Base-by-base conservation (phyloP, 2,329 filamentous ascomycete species). In the Harringtonia aguacate region DNA sequence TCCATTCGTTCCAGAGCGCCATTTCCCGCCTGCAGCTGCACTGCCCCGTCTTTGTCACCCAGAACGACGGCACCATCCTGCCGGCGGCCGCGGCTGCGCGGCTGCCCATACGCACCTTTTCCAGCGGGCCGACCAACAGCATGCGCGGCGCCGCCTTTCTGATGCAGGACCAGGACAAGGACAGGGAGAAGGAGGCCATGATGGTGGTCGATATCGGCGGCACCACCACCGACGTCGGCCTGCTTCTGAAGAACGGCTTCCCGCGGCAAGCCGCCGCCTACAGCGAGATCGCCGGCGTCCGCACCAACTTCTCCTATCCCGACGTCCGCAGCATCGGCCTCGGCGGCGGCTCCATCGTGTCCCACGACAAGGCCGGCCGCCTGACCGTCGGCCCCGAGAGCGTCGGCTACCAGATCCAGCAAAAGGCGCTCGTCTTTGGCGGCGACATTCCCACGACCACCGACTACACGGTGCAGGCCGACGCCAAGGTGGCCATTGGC, bases 121-220 rank as follows among this genome's bases (percentile, higher is more conserved):
- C 74, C 0, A 77, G 71, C 33, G 78, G 78, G 0, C 74, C 77
- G 3, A 81, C 78, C 0, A 82, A 82, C 53, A 77, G 72, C 45
- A 76, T 79, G 64, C 69, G 72, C 43, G 77, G 77, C 1, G 77
- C 77, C 3, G 79, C 77, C 0, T 81, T 79, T 44, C 59, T 84
- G 17, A n/a, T n/a, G n/a, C n/a, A n/a, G n/a, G n/a, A n/a, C n/a
- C 13, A 14, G 7, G 24, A 10, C 7, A 6, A 7, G 24, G 24
- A 27, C 24, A 6, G 24, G 7, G 20, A 10, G 13, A 17, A 29
- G 2, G 14, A 12, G 13, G 10, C 20, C 5, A n/a, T 41, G 50
- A 57, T 72, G 41, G 70, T 76, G 0, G 64, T 74, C 4, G 72
- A 75, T 52, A 65, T 76, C 18, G 72, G 72, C 5, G 72, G 72